Base-by-base conservation (phyloP, 1,284 basidiomycete species). In the Entoloma clypeatum region DNA sequence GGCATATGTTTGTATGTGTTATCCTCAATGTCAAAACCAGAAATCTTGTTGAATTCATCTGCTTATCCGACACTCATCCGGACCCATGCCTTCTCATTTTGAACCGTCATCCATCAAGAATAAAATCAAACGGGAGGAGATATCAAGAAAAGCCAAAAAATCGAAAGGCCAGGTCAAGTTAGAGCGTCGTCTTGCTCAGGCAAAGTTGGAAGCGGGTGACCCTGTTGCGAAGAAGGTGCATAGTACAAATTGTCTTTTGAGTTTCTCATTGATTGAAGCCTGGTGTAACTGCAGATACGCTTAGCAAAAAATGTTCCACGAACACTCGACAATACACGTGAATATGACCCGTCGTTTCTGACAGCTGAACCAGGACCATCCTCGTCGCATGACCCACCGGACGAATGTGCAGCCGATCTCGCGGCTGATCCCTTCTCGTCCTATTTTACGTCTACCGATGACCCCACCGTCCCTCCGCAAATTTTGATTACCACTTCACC, bases 271-370 rank as follows among this genome's bases (percentile, higher is more conserved):
- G 16, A 41, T 37, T 18, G 3, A 26, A 18, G 27, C 30, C 27
- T 24, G 18, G 23, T 35, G 32, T 37, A 5, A 21, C 28, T 7
- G 3, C 45, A 92, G 90, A 85, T 82, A 78, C 79, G 92, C 46
- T 65, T 91, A 26, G 74, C 79, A 5, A 79, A 86, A 55, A 96
- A 97, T 69, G 72, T 94, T 14, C 92, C 95, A 0, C 76, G 80
- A 28, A 99, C 95, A 1, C 80, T 98, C 25, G 95, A 99, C 60
- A 98, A 97, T 62, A 89, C 84, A 38, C 81, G 94, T 47, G 83
- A 93, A 61, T 90, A 79, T 61, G 92, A 96, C 54, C 87, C 90
- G 3, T 90, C 88, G 26, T 85, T 86, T 56, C 69, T 90, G 39
- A 88, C 81, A 16, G 79, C 79, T 31, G 74, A 84, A 57, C 85